Percentiles rank a stretch among this genome's conserved stretches.
These are phyloP conservation scores for Amylostereum areolatum DNA, from an alignment of 1,284 basidiomycete species.

Conservation along the genomic window DNA sequence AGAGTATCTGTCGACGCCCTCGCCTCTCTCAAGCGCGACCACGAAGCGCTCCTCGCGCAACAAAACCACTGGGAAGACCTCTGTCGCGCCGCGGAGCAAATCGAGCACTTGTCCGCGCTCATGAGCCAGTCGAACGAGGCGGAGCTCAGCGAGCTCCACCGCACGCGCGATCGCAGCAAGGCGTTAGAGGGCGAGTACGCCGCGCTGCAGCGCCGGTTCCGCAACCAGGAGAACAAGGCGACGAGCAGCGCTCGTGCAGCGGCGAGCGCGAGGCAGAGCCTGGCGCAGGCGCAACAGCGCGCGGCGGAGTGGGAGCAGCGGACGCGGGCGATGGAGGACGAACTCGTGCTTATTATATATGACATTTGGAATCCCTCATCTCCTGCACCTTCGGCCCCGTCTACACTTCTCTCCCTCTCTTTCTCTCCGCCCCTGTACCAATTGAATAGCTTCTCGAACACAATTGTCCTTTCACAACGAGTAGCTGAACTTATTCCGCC, in stretches of 20 bases:
- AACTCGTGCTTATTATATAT: no score
- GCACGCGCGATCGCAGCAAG: slow-evolving; percentile 58
- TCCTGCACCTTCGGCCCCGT: no score
- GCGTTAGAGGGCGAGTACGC: slow-evolving; percentile 61
- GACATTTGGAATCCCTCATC: no score
- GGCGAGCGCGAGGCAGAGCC: slow-evolving; percentile 51
- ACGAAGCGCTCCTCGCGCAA: slow-evolving; percentile 52
- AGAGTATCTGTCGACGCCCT: slow-evolving; percentile 47
- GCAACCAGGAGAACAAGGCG: slow-evolving; percentile 61
- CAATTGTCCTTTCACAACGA: no score
- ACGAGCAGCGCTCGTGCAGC: slow-evolving; percentile 56
- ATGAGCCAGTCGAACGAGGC: slow-evolving; percentile 60
- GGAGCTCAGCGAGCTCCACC: slow-evolving; percentile 63
- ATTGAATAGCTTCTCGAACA: no score
- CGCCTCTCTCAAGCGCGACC: slow-evolving; percentile 47
- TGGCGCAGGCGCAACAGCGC: slow-evolving; percentile 68
- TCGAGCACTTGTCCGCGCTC: slow-evolving; percentile 55
- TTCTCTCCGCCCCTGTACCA: no score
- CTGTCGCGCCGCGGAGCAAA: slow-evolving; percentile 58
- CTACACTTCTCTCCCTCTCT: no score
- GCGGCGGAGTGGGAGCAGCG: slow-evolving; percentile 73
- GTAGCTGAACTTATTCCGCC: no score
- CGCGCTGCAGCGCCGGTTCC: slow-evolving; percentile 62
- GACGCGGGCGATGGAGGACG: slow-evolving; percentile 59
- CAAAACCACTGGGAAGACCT: slow-evolving; percentile 69